Conservation (phyloP, 345 rosid genomes). For the Bretschneidera sinensis region DNA sequence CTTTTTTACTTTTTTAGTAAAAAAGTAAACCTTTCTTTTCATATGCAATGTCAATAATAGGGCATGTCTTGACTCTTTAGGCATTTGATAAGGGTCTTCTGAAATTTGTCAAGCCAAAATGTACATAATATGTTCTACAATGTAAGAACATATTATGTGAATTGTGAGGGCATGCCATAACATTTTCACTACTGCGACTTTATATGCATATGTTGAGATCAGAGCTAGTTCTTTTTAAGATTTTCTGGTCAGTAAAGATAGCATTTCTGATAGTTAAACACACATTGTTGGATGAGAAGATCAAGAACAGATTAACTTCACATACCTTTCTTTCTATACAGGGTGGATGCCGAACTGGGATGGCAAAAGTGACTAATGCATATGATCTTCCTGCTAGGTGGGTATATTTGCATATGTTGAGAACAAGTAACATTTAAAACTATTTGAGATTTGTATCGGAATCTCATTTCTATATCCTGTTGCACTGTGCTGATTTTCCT, state of each 20-base stretch:
- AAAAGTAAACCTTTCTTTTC: neutral
- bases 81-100: neutral
- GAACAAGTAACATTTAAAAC: neutral
- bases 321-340: conserved; percentile 31
- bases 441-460: neutral
- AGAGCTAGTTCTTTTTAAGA: neutral
- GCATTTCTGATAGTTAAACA: conserved; percentile 10
- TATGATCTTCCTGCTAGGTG: conserved; percentile 98
- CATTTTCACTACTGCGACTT: neutral
- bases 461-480: neutral
- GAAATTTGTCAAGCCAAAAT: neutral
- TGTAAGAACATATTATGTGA: neutral
- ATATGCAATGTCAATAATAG: neutral
- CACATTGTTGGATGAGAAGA: conserved; percentile 12
- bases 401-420: conserved; percentile 19
- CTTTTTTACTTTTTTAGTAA: too few relatives aligned
- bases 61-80: neutral
- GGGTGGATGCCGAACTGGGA: conserved; percentile 99
- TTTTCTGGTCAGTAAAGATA: neutral
- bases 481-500: neutral
- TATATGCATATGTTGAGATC: neutral
- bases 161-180: neutral
- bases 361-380: conserved; percentile 93
- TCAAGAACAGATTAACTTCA: conserved; percentile 11
- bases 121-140: neutral